Percentiles rank a stretch among this genome's conserved stretches.
Evolutionary conservation across 2,329 filamentous ascomycete genomes (phyloP).

Genomic region (Teratosphaeria epicoccoides): DNA sequence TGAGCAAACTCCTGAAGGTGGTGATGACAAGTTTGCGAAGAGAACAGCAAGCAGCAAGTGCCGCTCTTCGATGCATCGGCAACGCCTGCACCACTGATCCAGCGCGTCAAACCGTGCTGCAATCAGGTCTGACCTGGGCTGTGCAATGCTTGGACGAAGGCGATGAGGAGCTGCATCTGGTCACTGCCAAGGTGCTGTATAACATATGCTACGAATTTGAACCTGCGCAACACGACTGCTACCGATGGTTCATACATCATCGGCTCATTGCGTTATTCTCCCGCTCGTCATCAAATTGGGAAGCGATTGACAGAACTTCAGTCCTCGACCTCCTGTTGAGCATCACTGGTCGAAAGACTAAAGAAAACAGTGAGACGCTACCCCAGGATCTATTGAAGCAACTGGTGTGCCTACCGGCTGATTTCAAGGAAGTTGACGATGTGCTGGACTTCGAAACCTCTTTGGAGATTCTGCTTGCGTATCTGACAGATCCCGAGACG

Average conservation of each 20-base stretch:
- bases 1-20: slow-evolving; percentile 8
- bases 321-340: slow-evolving; percentile 19
- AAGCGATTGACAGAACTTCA: neutral
- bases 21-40: neutral
- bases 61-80: slow-evolving; percentile 22
- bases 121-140: slow-evolving; percentile 9
- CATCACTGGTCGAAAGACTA: slow-evolving; percentile 16
- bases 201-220: slow-evolving; percentile 33
- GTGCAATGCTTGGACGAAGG: slow-evolving; percentile 6
- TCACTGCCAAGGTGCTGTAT: slow-evolving; percentile 31
- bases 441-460: slow-evolving; percentile 16
- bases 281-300: neutral
- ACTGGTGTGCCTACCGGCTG: slow-evolving; percentile 7
- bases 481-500: slow-evolving; percentile 14
- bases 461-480: slow-evolving; percentile 16
- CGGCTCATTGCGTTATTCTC: slow-evolving; percentile 9
- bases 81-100: slow-evolving; percentile 22
- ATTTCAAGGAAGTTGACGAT: slow-evolving; percentile 1
- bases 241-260: slow-evolving; percentile 10
- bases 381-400: slow-evolving; percentile 6
- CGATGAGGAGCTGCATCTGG: slow-evolving; percentile 4
- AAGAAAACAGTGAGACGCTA: slow-evolving; percentile 5
- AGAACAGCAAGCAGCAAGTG: slow-evolving; percentile 5
- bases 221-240: slow-evolving; percentile 16
- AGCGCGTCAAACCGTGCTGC: neutral